A percentile compares a stretch with the other conserved stretches of the same genome.
phyloP scores from a whole-genome alignment of 306 rosid genomes.

The Mucuna pruriens region DNA sequence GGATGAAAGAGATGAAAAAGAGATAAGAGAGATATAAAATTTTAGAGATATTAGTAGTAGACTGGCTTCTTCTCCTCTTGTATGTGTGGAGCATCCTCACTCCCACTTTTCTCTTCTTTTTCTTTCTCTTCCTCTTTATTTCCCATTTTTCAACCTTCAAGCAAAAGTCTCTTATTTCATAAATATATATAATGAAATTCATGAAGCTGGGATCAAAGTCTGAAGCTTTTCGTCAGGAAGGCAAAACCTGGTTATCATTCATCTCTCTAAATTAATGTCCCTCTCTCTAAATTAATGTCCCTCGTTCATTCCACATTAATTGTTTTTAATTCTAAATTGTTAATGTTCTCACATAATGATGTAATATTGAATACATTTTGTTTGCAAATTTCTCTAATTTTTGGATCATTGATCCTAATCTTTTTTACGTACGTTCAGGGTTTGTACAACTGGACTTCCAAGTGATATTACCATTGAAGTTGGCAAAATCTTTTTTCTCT shows the following conservation, averaged over 20 bases:
- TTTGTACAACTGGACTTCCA: constrained; percentile 81
- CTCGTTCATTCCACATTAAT: constrained; percentile 6
- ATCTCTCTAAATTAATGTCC: background rate
- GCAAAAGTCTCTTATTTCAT: background rate
- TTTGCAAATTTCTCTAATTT: background rate
- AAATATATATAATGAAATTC: constrained; percentile 51
- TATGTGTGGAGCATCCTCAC: constrained; percentile 29
- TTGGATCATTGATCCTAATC: constrained; percentile 19
- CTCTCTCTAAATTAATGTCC: too few species aligned
- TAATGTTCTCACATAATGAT: background rate
- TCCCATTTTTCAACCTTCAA: constrained; percentile 9
- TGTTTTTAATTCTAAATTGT: background rate
- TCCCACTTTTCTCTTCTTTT: background rate
- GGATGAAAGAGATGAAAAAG: background rate
- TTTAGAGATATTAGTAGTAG: constrained; percentile 47
- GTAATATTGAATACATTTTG: background rate
- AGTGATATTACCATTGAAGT: constrained; percentile 78
- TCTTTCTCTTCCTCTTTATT: background rate
- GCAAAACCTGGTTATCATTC: constrained; percentile 70
- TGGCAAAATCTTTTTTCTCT: constrained; percentile 80
- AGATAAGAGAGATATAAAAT: background rate
- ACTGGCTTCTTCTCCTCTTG: constrained; percentile 52
- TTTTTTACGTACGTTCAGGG: constrained; percentile 56
- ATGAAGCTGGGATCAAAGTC: constrained; percentile 77
- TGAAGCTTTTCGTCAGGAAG: constrained; percentile 78